A percentile compares a stretch with the other conserved stretches of the same genome.
phyloP scores from a whole-genome alignment of 441 rosid genomes.

The Gossypium schwendimanii region DNA sequence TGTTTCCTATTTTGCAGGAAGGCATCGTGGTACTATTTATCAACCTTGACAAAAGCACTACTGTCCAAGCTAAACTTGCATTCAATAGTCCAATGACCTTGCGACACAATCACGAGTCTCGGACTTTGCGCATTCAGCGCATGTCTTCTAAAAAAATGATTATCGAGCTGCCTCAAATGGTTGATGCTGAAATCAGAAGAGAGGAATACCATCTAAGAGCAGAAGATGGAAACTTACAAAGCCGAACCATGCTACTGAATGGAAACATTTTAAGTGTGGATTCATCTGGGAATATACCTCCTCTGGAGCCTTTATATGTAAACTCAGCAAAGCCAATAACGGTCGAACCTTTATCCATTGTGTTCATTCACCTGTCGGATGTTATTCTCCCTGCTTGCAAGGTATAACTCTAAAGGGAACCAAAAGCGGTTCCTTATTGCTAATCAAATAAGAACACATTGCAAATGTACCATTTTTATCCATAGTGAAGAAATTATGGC shows the following conservation, averaged over 20 bases:
- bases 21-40: constrained; percentile 66
- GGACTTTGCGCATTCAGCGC: constrained; percentile 9
- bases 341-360: constrained; percentile 69
- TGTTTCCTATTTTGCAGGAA: constrained; percentile 39
- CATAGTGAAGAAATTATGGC: constrained; percentile 3
- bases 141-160: constrained; percentile 18
- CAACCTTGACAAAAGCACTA: constrained; percentile 61
- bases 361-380: constrained; percentile 55
- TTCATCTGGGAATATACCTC: constrained; percentile 63
- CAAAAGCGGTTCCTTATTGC: constrained; percentile 22
- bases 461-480: constrained; percentile 6
- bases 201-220: constrained; percentile 84
- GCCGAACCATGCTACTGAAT: constrained; percentile 74
- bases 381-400: constrained; percentile 53
- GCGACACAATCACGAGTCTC: constrained; percentile 20
- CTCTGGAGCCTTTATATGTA: constrained; percentile 42
- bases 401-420: constrained; percentile 27
- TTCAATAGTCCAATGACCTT: constrained; percentile 29
- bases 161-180: constrained; percentile 21
- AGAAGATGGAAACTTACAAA: constrained; percentile 68
- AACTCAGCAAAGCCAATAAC: constrained; percentile 42
- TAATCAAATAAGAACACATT: constrained; percentile 20
- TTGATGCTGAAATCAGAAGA: constrained; percentile 31
- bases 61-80: constrained; percentile 35
- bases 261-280: constrained; percentile 53